phyloP scores from a whole-genome alignment of 2,329 filamentous ascomycete species.

The Trichophyton benhamiae region DNA sequence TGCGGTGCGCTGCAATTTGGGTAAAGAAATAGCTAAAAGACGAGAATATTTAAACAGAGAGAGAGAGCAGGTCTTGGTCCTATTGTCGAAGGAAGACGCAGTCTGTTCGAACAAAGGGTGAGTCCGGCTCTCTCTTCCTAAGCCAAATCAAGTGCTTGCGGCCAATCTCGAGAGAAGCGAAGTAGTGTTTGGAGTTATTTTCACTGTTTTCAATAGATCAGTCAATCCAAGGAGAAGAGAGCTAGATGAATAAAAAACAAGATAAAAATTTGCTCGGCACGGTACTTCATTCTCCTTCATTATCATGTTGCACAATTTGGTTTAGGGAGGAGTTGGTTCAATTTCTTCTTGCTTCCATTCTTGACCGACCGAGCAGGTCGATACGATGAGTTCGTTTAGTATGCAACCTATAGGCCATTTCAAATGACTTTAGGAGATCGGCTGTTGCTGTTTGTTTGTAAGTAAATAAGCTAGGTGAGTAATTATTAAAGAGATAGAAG shows the following conservation, averaged over 20 bases:
- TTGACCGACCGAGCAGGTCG: constrained; percentile 3
- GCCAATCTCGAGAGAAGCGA: constrained; percentile 35
- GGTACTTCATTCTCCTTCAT: constrained; percentile 18
- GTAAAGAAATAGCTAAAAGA: not conserved
- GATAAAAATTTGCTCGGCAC: constrained; percentile 7
- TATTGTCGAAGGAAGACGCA: constrained; percentile 7
- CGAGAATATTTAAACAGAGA: constrained; percentile 8
- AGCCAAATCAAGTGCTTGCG: constrained; percentile 28
- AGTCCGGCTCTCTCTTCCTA: constrained; percentile 15
- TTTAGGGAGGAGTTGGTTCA: constrained; percentile 15
- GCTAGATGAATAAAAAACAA: constrained; percentile 1
- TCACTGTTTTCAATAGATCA: not conserved
- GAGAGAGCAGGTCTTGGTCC: constrained; percentile 7
- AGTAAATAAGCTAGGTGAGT: not conserved
- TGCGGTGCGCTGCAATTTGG: constrained; percentile 4
- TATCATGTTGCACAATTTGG: constrained; percentile 24
- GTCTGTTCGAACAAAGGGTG: not conserved
- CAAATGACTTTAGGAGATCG: constrained; percentile 44
- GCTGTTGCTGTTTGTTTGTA: constrained; percentile 32
- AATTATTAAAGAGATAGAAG: not conserved
- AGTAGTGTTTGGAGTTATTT: constrained; percentile 4
- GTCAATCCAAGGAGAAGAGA: constrained; percentile 5
- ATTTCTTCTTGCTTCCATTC: not conserved
- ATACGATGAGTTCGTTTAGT: constrained; percentile 16
- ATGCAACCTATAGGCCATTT: constrained; percentile 19